Conservation (phyloP, 2,329 filamentous ascomycete genomes). For the Cladobotryum mycophilum region DNA sequence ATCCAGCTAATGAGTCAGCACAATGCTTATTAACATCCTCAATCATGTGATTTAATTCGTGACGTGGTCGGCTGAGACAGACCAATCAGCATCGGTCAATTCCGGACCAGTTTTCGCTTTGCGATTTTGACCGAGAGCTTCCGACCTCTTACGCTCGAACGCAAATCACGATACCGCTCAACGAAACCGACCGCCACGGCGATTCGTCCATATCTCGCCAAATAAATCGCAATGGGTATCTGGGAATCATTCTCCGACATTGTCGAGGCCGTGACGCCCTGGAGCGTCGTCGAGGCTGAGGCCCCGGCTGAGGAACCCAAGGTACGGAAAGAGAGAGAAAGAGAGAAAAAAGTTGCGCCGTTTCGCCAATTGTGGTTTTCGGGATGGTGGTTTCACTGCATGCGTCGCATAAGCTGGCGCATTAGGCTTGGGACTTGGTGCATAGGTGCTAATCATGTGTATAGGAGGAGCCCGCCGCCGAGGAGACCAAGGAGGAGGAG, state of each 20-base stretch:
- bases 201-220: conserved; percentile 29
- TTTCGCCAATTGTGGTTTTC: conserved; percentile 3
- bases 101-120: conserved; percentile 40
- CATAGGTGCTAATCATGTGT: conserved; percentile 1
- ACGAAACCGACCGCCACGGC: conserved; percentile 34
- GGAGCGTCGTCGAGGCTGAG: conserved; percentile 59
- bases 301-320: conserved; percentile 60
- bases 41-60: conserved; percentile 21
- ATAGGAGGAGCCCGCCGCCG: conserved; percentile 32
- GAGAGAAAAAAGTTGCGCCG: neutral
- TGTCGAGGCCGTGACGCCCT: conserved; percentile 59
- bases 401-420: no score
- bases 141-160: conserved; percentile 32
- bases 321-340: conserved; percentile 30
- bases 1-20: neutral
- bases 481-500: conserved; percentile 41
- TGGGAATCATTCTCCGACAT: conserved; percentile 60
- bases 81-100: conserved; percentile 46
- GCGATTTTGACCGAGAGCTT: conserved; percentile 36
- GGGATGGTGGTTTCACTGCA: neutral
- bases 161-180: conserved; percentile 23
- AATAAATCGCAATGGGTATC: conserved; percentile 53
- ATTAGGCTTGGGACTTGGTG: no score
- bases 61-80: conserved; percentile 13
- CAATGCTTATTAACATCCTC: neutral